Percentiles rank a stretch among this genome's conserved stretches.
These are phyloP conservation scores for Saturnispora sekii DNA, from an alignment of 805 yeast species.

Conservation along the genomic window DNA sequence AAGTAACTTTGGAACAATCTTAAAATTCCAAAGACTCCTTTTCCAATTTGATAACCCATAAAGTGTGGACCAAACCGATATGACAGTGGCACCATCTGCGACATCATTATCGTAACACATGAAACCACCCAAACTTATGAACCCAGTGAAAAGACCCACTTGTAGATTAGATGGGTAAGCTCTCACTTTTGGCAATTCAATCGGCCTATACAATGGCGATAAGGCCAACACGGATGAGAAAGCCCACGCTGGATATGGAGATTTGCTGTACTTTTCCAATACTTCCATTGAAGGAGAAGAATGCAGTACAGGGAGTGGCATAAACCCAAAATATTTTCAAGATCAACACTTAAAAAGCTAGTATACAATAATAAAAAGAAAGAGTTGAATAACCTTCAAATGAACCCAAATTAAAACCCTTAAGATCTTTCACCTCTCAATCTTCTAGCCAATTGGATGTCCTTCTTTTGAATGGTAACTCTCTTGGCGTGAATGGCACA, in stretches of 20 bases:
- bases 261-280: constrained; percentile 11
- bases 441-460: constrained; percentile 95
- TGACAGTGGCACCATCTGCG: constrained; percentile 71
- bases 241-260: constrained; percentile 41
- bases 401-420: constrained; percentile 12
- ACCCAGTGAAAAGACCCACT: constrained; percentile 45
- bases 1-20: constrained; percentile 53
- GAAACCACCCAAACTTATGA: constrained; percentile 58
- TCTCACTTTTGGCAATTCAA: constrained; percentile 3
- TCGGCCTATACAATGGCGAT: constrained; percentile 19
- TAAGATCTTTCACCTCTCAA: constrained; percentile 94
- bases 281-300: background rate
- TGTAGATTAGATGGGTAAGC: constrained; percentile 22
- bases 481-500: constrained; percentile 99
- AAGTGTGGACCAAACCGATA: constrained; percentile 70
- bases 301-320: background rate
- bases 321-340: background rate
- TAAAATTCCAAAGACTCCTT: constrained; percentile 43
- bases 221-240: constrained; percentile 29
- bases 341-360: constrained; percentile 13
- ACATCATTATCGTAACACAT: constrained; percentile 71
- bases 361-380: constrained; percentile 14
- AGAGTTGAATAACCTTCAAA: constrained; percentile 2
- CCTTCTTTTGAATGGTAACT: constrained; percentile 97
- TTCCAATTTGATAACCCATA: constrained; percentile 65